These are phyloP conservation scores for Calonectria ilicicola DNA, from an alignment of 2,329 filamentous ascomycete genomes.

Conservation along the genomic window DNA sequence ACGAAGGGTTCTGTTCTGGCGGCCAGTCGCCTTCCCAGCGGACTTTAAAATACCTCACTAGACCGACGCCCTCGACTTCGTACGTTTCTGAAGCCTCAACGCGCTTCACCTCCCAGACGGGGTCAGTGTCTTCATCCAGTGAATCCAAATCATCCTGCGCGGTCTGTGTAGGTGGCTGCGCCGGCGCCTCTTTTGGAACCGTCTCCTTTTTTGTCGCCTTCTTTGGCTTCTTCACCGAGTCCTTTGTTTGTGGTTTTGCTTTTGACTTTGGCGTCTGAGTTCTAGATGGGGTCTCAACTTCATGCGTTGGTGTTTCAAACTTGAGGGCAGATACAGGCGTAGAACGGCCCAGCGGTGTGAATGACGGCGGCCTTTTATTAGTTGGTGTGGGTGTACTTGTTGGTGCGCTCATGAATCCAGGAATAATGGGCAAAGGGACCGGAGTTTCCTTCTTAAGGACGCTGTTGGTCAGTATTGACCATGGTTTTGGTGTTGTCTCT, in stretches of 20 bases:
- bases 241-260: slow-evolving; percentile 9
- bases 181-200: neutral
- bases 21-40: slow-evolving; percentile 71
- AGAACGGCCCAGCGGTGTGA: slow-evolving; percentile 11
- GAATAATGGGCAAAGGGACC: neutral
- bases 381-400: neutral
- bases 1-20: slow-evolving; percentile 65
- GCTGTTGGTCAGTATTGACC: neutral
- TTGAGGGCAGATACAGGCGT: slow-evolving; percentile 19
- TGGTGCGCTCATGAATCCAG: neutral
- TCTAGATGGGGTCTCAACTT: neutral
- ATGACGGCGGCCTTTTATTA: neutral
- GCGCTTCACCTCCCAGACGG: slow-evolving; percentile 57
- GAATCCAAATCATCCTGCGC: neutral
- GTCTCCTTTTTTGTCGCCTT: slow-evolving; percentile 8
- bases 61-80: slow-evolving; percentile 49
- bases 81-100: slow-evolving; percentile 56
- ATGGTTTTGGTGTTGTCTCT: neutral
- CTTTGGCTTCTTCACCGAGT: slow-evolving; percentile 11
- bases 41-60: slow-evolving; percentile 62
- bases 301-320: slow-evolving; percentile 10
- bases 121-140: slow-evolving; percentile 32
- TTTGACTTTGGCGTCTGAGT: neutral
- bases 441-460: slow-evolving; percentile 15
- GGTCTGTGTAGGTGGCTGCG: neutral